Evolutionary conservation across 2,329 filamentous ascomycete genomes (phyloP), one percentile per base, ranked within the genome.

Genomic region (Erysiphe pulchra): DNA sequence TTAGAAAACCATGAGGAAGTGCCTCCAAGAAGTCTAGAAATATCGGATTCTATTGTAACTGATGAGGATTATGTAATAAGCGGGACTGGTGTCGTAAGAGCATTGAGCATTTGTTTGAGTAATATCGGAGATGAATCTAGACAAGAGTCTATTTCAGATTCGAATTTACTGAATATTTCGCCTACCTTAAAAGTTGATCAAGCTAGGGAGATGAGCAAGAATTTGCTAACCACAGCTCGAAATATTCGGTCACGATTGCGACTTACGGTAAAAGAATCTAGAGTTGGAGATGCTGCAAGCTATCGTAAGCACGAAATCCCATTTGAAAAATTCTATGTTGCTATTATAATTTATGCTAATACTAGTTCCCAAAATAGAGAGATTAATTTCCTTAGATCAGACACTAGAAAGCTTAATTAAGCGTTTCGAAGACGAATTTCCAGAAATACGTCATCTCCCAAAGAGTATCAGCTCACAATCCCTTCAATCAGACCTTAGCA

Each of bases 61-160:
- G 84, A 93, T 52, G 80, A 92, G 48, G 84, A 94, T 59, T 95
- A 95, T 60, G 85, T 95, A 40, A 90, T 95, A 55, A 86, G 87
- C 17, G 87, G 87, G 14, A 93, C 85, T 0, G 90, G 87, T 24
- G 84, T 98, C 1, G 87, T 92, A 43, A 94, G 93, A 62, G 90
- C 90, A 4, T 67, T 98, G 41, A 77, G 83, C 46, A 92, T 92
- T 55, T 93, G 86, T 55, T 66, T 98, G 44, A 78, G 84, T 53
- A 92, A 92, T 57, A 75, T 81, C 48, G 71, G 73, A 46, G 70
- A 77, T 45, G 76, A 79, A 46, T 72, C 72, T 30, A 64, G 71
- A 50, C 59, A 66, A 44, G 50, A 52, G 31, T 53, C 53, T 13
- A 13, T 24, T 16, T 28, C 32, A 39, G 44, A 45, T 31, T n/a